These are phyloP conservation scores for Dendrostoma leiphaemia DNA, from an alignment of 2,329 filamentous ascomycete species.

Conservation along the genomic window DNA sequence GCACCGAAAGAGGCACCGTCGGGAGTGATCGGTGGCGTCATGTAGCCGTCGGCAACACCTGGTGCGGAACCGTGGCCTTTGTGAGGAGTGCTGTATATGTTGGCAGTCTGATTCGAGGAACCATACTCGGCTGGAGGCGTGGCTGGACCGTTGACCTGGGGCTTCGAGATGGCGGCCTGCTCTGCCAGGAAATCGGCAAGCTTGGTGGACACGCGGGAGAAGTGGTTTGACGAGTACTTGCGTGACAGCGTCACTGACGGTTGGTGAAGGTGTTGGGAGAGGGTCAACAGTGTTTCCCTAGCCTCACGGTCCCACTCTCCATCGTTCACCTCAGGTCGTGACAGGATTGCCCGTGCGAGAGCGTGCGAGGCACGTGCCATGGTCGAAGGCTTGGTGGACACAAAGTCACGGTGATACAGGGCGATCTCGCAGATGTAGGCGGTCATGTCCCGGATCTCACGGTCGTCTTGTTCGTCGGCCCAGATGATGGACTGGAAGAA, in stretches of 20 bases:
- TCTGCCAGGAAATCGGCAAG: slow-evolving; percentile 59
- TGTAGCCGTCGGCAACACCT: slow-evolving; percentile 68
- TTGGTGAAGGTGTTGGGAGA: slow-evolving; percentile 59
- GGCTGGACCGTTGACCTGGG: slow-evolving; percentile 48
- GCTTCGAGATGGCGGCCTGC: slow-evolving; percentile 54
- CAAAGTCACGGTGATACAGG: slow-evolving; percentile 94
- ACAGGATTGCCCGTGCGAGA: slow-evolving; percentile 81
- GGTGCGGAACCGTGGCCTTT: slow-evolving; percentile 66
- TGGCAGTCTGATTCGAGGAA: slow-evolving; percentile 49
- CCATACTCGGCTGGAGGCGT: slow-evolving; percentile 56
- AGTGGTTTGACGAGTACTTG: slow-evolving; percentile 56
- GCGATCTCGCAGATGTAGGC: slow-evolving; percentile 93
- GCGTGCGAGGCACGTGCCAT: slow-evolving; percentile 87
- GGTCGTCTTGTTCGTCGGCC: slow-evolving; percentile 73
- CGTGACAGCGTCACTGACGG: slow-evolving; percentile 57
- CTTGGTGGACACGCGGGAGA: slow-evolving; percentile 53
- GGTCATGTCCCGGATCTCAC: slow-evolving; percentile 91
- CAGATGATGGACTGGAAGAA: slow-evolving; percentile 88
- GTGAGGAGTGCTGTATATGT: slow-evolving; percentile 75
- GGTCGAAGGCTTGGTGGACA: slow-evolving; percentile 85
- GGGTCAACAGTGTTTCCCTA: slow-evolving; percentile 60
- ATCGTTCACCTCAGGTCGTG: slow-evolving; percentile 71
- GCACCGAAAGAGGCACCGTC: slow-evolving; percentile 60
- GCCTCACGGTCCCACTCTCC: slow-evolving; percentile 75
- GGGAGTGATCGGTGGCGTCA: slow-evolving; percentile 83